Percentiles rank a stretch among this genome's conserved stretches.
Conservation (phyloP, 73 alveolate genomes). For the Paramecium pentaurelia region DNA sequence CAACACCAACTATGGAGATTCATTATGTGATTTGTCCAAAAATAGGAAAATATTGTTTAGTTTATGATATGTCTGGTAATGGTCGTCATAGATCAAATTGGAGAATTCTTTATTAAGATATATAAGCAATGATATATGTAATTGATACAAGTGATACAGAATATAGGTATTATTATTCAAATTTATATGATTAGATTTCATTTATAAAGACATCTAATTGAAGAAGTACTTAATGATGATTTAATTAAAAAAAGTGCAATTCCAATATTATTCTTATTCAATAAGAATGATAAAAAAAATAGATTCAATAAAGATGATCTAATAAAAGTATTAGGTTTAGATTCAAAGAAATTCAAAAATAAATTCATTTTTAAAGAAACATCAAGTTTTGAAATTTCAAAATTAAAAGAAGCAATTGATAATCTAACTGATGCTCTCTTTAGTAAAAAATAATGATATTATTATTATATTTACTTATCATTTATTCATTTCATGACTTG, state of each 20-base stretch:
- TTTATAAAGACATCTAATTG: not conserved
- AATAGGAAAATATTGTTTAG: not conserved
- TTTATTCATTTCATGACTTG: not conserved
- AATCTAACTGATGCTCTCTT: conserved; percentile 1
- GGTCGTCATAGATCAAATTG: not conserved
- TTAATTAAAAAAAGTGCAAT: not conserved
- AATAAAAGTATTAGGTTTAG: not conserved
- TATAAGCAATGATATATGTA: conserved; percentile 20
- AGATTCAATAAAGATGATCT: not conserved
- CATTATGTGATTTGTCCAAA: not conserved
- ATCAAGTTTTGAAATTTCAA: not conserved
- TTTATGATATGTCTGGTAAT: conserved; percentile 25
- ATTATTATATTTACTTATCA: not conserved
- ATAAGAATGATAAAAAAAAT: not conserved
- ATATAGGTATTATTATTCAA: not conserved
- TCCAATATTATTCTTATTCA: not conserved
- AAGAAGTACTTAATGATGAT: conserved; percentile 16
- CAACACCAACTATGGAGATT: conserved; percentile 29
- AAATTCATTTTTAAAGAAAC: conserved; percentile 21
- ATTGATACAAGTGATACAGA: not conserved
- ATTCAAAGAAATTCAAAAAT: conserved; percentile 19
- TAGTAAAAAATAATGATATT: not conserved
- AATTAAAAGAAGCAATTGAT: conserved; percentile 3
- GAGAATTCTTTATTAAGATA: not conserved
- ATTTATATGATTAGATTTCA: not conserved